Percentiles rank a stretch among this genome's conserved stretches.
Conservation (phyloP, 345 rosid species). For the Noccaea bulbosa region DNA sequence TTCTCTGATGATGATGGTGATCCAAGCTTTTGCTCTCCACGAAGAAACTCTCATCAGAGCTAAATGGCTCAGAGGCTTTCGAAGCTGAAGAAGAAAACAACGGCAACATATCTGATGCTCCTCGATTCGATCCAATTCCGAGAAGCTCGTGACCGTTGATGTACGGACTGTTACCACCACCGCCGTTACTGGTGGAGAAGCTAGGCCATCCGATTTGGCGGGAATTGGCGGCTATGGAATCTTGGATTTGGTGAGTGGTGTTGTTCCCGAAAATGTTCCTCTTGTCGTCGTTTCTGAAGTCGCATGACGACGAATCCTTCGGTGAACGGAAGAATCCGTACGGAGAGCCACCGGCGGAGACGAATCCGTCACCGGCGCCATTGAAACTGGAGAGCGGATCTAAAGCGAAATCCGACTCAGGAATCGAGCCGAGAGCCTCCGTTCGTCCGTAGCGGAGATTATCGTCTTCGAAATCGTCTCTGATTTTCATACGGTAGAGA, state of each 20-base stretch:
- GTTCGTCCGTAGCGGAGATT: slow-evolving; percentile 7
- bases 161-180: slow-evolving; percentile 22
- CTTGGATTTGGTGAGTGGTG: slow-evolving; percentile 10
- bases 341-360: slow-evolving; percentile 8
- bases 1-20: slow-evolving; percentile 28
- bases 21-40: slow-evolving; percentile 35
- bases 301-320: slow-evolving; percentile 24
- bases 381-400: slow-evolving; percentile 16
- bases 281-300: slow-evolving; percentile 23
- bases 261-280: slow-evolving; percentile 26
- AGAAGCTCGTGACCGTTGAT: slow-evolving; percentile 19
- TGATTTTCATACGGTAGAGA: slow-evolving; percentile 35
- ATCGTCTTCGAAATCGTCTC: slow-evolving; percentile 13
- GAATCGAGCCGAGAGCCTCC: slow-evolving; percentile 19
- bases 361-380: slow-evolving; percentile 20
- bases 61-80: slow-evolving; percentile 38
- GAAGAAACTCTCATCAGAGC: slow-evolving; percentile 44
- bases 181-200: slow-evolving; percentile 14
- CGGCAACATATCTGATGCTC: slow-evolving; percentile 27
- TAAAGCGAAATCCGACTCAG: slow-evolving; percentile 16
- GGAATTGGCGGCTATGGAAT: slow-evolving; percentile 20
- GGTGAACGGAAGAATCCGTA: slow-evolving; percentile 11
- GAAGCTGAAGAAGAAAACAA: slow-evolving; percentile 24
- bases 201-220: slow-evolving; percentile 37
- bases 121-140: slow-evolving; percentile 3